These are phyloP conservation scores for Cladosporium sphaerospermum DNA, from an alignment of 2,329 filamentous ascomycete genomes.

Conservation along the genomic window DNA sequence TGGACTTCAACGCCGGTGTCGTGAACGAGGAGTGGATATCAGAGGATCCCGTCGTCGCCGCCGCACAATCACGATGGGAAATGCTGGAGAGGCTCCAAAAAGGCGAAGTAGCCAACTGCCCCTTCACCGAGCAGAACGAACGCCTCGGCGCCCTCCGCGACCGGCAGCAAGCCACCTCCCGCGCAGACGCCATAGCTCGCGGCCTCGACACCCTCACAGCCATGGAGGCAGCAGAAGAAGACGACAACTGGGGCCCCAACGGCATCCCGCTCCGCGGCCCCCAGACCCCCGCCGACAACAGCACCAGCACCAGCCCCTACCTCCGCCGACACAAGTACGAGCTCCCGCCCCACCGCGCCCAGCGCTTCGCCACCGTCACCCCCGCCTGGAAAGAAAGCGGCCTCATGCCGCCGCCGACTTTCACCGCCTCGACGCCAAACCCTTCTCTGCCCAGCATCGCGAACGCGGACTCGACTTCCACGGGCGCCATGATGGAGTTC, in stretches of 20 bases:
- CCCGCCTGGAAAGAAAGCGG: conserved; percentile 26
- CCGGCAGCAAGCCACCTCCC: conserved; percentile 4
- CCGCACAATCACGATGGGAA: conserved; percentile 5
- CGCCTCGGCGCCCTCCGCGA: conserved; percentile 1
- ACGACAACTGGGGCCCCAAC: conserved; percentile 11
- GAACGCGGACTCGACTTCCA: conserved; percentile 14
- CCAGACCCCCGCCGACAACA: not conserved
- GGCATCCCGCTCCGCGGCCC: conserved; percentile 4
- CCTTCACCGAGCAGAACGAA: conserved; percentile 7
- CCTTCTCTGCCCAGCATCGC: conserved; percentile 13
- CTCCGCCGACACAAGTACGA: conserved; percentile 24
- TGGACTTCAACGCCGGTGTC: too few relatives aligned
- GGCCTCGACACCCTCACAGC: conserved; percentile 8
- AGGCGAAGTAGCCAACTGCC: conserved; percentile 8
- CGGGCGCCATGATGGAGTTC: conserved; percentile 29
- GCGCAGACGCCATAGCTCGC: conserved; percentile 1
- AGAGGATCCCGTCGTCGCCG: not conserved
- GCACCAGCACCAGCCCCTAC: conserved; percentile 14
- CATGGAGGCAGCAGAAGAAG: conserved; percentile 13
- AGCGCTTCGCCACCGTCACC: conserved; percentile 25
- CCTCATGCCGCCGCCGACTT: conserved; percentile 22
- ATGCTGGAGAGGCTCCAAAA: conserved; percentile 8
- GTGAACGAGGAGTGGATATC: not conserved
- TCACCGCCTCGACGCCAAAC: conserved; percentile 12
- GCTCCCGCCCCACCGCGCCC: conserved; percentile 22